These are phyloP conservation scores for Persicaria tinctoria DNA, from an alignment of 148 eudicot genomes.

Conservation along the genomic window DNA sequence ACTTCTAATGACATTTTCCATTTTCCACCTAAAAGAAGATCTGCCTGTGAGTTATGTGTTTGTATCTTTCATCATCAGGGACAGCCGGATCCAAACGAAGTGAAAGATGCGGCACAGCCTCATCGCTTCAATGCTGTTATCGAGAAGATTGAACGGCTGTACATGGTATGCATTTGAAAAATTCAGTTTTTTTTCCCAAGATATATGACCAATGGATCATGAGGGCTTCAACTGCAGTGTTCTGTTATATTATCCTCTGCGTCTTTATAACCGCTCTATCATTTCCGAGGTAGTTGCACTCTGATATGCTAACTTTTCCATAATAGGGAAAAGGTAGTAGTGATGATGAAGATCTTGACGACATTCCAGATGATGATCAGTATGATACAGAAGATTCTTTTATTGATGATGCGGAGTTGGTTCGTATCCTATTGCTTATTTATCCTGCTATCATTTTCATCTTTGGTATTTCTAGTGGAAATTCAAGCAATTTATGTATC, in stretches of 20 bases:
- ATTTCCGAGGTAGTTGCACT: background rate
- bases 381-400: slow-evolving; percentile 98
- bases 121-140: slow-evolving; percentile 83
- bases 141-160: slow-evolving; percentile 88
- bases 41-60: background rate
- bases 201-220: background rate
- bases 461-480: background rate
- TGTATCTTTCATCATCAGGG: slow-evolving; percentile 27
- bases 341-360: slow-evolving; percentile 87
- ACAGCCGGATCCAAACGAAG: slow-evolving; percentile 45
- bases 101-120: slow-evolving; percentile 50
- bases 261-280: background rate
- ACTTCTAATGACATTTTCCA: background rate
- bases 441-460: slow-evolving; percentile 2
- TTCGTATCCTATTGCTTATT: slow-evolving; percentile 27
- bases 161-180: slow-evolving; percentile 45
- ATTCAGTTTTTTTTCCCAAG: slow-evolving; percentile 3
- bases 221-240: background rate
- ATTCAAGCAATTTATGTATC: background rate
- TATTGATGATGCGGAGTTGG: slow-evolving; percentile 93
- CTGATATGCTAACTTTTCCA: slow-evolving; percentile 4
- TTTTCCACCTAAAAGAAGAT: background rate
- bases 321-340: slow-evolving; percentile 80
- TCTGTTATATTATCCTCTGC: background rate
- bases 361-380: slow-evolving; percentile 91